Percentiles rank a stretch among this genome's conserved stretches.
These are phyloP conservation scores for Boechera divaricarpa DNA, from an alignment of 345 rosid species.

Conservation along the genomic window DNA sequence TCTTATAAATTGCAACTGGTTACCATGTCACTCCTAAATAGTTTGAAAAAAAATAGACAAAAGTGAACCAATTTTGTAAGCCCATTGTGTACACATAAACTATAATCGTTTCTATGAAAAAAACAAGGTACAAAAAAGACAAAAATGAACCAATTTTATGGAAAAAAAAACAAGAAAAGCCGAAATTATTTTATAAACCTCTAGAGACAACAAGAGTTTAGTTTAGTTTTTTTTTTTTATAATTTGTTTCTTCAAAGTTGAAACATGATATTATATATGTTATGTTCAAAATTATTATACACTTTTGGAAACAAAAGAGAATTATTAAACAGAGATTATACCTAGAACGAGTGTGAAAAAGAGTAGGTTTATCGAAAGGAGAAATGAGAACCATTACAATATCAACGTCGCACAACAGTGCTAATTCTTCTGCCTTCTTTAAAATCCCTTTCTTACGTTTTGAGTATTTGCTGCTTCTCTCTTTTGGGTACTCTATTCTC, in stretches of 20 bases:
- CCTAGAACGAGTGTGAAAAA: neutral
- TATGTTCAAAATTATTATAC: neutral
- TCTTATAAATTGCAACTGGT: no score
- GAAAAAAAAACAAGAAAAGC: neutral
- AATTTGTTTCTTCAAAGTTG: neutral
- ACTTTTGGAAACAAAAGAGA: no score
- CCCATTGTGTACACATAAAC: no score
- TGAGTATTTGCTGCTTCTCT: constrained; percentile 53
- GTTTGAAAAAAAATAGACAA: neutral
- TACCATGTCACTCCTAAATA: neutral
- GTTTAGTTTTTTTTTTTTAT: no score
- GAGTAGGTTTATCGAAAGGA: neutral
- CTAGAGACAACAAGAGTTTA: neutral
- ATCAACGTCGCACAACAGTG: constrained; percentile 12
- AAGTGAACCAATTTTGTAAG: no score
- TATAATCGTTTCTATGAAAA: neutral
- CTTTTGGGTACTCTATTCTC: constrained; percentile 40
- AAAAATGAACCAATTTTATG: no score
- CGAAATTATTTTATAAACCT: neutral
- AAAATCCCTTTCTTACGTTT: constrained; percentile 52
- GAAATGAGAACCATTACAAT: constrained; percentile 21
- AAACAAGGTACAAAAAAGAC: no score
- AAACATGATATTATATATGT: neutral
- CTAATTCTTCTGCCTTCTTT: constrained; percentile 48
- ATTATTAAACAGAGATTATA: neutral